Evolutionary conservation across 306 rosid species (phyloP), one percentile per base, ranked within the genome.

Genomic region (Alnus rubra): DNA sequence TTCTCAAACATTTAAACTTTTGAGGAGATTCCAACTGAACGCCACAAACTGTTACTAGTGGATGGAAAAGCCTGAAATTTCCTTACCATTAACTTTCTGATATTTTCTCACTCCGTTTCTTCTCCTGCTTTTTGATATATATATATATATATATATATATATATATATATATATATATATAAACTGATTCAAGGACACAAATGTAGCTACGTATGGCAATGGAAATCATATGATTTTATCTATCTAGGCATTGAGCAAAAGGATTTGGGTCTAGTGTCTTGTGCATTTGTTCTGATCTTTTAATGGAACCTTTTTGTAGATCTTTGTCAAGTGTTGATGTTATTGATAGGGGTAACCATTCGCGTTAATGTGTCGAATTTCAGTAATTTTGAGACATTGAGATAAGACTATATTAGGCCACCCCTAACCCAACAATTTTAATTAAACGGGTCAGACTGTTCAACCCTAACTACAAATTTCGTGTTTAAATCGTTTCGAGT

Each of bases 41-140:
- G 80, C 90, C 88, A 87, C 88, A 82, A 44, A 63, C 39, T 76
- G 71, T 78, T 89, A 23, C 28, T 23, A 77, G 97, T 92, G 97
- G 97, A 87, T 83, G 87, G 82, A 83, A 90, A 70, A 35, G 81
- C 78, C 79, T 77, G 83, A 79, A 65, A 59, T 84, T 90, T 87
- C 86, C 85, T 81, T 85, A 49, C 88, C 90, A 78, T 74, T 80
- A 85, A 72, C 71, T 56, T 72, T 7, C 23, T 63, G 89, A 89
- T 86, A 71, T 86, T 89, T 87, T 69, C 48, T 71, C 69, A 11
- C 44, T 79, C n/a, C 13, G 5, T 28, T 51, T 9, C 47, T 72
- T 33, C 37, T 47, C 48, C 23, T 65, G 15, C 59, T 72, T 30
- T 78, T 84, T 82, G 45, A 42, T 42, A 42, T 42, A 42, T 31